Conservation (phyloP, 805 yeast genomes). For the Cyberlindnera xylosilytica region DNA sequence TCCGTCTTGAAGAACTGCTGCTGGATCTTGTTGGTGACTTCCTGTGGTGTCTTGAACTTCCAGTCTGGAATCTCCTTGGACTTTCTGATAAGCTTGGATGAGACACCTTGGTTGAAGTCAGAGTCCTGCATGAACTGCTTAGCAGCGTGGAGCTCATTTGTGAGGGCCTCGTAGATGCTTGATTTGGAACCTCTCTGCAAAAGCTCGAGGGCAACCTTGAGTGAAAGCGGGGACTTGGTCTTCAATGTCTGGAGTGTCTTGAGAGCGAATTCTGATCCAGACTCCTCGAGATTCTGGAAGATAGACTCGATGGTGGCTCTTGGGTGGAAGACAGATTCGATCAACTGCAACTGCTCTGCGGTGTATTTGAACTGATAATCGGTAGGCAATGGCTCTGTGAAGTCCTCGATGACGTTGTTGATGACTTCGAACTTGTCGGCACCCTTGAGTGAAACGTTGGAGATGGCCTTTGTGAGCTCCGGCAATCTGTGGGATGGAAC, state of each 20-base stretch:
- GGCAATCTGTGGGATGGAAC: constrained; percentile 64
- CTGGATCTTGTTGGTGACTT: constrained; percentile 32
- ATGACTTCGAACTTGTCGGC: constrained; percentile 42
- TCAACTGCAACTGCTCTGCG: constrained; percentile 52
- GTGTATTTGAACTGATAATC: constrained; percentile 58
- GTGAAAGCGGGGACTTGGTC: constrained; percentile 73
- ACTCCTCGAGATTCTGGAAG: constrained; percentile 43
- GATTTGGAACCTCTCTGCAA: constrained; percentile 57
- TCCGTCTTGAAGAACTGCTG: constrained; percentile 31
- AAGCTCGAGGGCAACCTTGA: constrained; percentile 67
- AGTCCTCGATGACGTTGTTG: constrained; percentile 76
- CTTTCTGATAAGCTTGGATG: constrained; percentile 60
- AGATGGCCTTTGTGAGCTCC: constrained; percentile 61
- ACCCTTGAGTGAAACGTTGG: constrained; percentile 33
- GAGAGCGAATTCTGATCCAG: constrained; percentile 64
- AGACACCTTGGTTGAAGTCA: constrained; percentile 70
- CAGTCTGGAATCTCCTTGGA: constrained; percentile 49
- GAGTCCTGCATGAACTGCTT: constrained; percentile 64
- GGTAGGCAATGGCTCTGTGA: constrained; percentile 61
- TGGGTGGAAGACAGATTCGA: constrained; percentile 66
- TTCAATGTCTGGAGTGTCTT: constrained; percentile 52
- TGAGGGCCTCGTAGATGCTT: constrained; percentile 62
- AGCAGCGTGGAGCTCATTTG: constrained; percentile 73
- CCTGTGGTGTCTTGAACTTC: constrained; percentile 41
- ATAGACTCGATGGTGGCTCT: constrained; percentile 43